Percentiles rank a stretch among this genome's conserved stretches.
phyloP scores from a whole-genome alignment of 2,329 filamentous ascomycete genomes.

The Fusarium albosuccineum region DNA sequence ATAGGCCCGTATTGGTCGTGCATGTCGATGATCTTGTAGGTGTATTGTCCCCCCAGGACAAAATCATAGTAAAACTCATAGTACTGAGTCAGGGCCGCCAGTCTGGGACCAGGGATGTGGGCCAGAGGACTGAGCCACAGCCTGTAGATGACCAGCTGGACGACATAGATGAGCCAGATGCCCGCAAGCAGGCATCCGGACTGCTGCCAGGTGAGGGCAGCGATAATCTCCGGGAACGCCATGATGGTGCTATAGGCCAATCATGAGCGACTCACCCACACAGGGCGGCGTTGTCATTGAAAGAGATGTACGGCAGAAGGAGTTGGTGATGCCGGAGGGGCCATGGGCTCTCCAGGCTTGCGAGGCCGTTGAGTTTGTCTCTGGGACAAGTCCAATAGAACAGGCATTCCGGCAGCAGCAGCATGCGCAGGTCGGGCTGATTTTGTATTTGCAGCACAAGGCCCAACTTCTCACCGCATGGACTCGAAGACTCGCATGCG shows the following conservation, averaged over 20 bases:
- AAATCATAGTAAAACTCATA: slow-evolving; percentile 61
- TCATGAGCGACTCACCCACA: slow-evolving; percentile 45
- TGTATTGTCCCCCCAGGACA: slow-evolving; percentile 57
- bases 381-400: slow-evolving; percentile 22
- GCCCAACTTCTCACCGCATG: slow-evolving; percentile 39
- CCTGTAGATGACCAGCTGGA: slow-evolving; percentile 48
- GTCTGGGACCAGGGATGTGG: slow-evolving; percentile 55
- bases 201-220: slow-evolving; percentile 44
- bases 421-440: slow-evolving; percentile 36
- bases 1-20: slow-evolving; percentile 59
- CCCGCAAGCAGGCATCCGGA: slow-evolving; percentile 41
- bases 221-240: slow-evolving; percentile 40
- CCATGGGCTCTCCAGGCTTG: slow-evolving; percentile 44
- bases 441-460: slow-evolving; percentile 42
- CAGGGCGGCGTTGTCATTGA: slow-evolving; percentile 47
- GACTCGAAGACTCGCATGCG: slow-evolving; percentile 30
- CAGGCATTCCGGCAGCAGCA: slow-evolving; percentile 22
- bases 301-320: slow-evolving; percentile 24
- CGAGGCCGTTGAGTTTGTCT: slow-evolving; percentile 38
- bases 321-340: slow-evolving; percentile 28
- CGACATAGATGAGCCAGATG: slow-evolving; percentile 48
- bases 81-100: slow-evolving; percentile 55
- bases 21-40: slow-evolving; percentile 56
- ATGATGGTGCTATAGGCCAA: slow-evolving; percentile 44
- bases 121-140: slow-evolving; percentile 56